Percentiles rank a stretch among this genome's conserved stretches.
phyloP scores from a whole-genome alignment of 495 filamentous ascomycete genomes.

The Xylona heveae region DNA sequence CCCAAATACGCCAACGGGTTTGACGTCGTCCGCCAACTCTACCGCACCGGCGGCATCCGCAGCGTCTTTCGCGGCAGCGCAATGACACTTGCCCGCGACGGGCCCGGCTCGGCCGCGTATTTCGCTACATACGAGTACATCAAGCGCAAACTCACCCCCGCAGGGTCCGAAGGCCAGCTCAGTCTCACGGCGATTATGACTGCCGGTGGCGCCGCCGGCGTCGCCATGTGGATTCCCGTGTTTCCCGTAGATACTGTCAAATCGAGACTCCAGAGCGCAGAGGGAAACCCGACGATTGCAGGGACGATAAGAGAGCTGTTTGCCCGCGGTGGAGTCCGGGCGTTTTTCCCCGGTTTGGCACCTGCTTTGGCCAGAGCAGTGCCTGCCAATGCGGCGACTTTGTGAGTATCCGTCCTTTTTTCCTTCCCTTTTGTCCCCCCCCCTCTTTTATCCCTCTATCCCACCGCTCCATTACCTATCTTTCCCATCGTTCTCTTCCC shows the following conservation, averaged over 20 bases:
- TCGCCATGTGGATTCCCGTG: conserved; percentile 98
- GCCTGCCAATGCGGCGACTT: conserved; percentile 73
- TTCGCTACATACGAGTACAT: conserved; percentile 94
- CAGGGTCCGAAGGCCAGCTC: conserved; percentile 58
- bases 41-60: conserved; percentile 72
- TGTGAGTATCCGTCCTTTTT: conserved; percentile 13
- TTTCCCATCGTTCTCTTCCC: not conserved
- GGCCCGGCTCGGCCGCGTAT: conserved; percentile 81
- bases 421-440: not conserved
- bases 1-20: conserved; percentile 74
- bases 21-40: conserved; percentile 91
- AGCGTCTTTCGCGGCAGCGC: conserved; percentile 79
- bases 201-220: conserved; percentile 75
- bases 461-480: not conserved
- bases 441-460: not conserved
- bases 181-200: conserved; percentile 64
- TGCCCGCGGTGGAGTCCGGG: conserved; percentile 57
- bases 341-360: conserved; percentile 94
- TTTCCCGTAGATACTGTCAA: conserved; percentile 98
- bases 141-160: conserved; percentile 72
- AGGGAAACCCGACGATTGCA: conserved; percentile 66
- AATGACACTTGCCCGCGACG: conserved; percentile 85
- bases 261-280: conserved; percentile 75
- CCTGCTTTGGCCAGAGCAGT: conserved; percentile 84
- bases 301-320: conserved; percentile 64